Evolutionary conservation across 1,284 basidiomycete species (phyloP), one percentile per base, ranked within the genome.

Genomic region (Boletus sp.): DNA sequence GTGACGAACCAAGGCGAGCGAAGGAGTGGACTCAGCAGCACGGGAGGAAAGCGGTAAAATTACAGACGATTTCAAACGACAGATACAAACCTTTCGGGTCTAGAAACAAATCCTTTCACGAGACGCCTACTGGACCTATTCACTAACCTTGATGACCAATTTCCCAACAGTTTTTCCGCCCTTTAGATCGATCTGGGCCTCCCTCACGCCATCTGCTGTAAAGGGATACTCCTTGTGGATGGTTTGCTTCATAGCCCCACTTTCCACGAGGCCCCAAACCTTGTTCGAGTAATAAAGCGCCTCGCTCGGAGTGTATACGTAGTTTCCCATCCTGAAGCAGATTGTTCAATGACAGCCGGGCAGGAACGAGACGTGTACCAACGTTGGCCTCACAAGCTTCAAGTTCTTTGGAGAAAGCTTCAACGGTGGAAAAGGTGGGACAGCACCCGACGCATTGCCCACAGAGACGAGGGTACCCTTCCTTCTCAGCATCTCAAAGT

Each of bases 401-500:
- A 96, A 74, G 67, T 96, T 96, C 81, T 97, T 98, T 64, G 87
- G 81, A 0, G 82, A 80, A 25, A 98, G 84, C 69, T 88, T 90
- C 61, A 94, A 78, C 0, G 90, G 83, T 3, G 89, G 76, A 70
- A 97, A 88, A 0, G 92, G 88, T 35, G 83, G 81, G 6, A 90
- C 86, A 16, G 89, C 77, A 5, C 95, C 96, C 16, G 93, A 95
- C 0, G 96, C 93, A 72, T 97, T 98, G 0, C 97, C 97, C 56
- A 95, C 88, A 13, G 88, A 89, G n/a, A 96, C 90, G 43, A 98
- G 80, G 0, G 90, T 92, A 8, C 90, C 94, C 71, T 94, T 94
- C 46, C 91, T 81, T 65, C 86, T 83, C 61, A 93, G 81, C 71
- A 95, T 80, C 70, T 89, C 83, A 75, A 97, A 94, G 78, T 96